phyloP scores from a whole-genome alignment of 108 stramenopile genomes.

The Skeletonema potamos region DNA sequence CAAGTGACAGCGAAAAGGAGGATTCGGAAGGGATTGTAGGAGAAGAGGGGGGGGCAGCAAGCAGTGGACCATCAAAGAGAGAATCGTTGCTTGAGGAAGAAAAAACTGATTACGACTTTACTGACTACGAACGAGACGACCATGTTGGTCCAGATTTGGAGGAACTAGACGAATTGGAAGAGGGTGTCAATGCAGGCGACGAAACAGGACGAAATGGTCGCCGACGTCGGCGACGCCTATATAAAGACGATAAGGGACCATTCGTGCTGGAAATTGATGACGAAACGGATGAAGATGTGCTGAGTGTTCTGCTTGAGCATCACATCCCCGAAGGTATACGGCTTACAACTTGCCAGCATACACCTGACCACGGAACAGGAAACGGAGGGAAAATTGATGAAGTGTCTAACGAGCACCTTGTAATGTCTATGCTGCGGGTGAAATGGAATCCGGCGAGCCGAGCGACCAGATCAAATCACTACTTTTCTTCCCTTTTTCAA shows the following conservation, averaged over 20 bases:
- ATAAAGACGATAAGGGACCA: conserved; percentile 82
- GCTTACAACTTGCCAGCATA: conserved; percentile 66
- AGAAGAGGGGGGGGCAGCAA: neutral
- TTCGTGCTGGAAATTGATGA: conserved; percentile 91
- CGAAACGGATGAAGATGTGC: conserved; percentile 89
- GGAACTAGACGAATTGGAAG: conserved; percentile 52
- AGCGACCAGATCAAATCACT: conserved; percentile 78
- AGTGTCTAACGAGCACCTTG: conserved; percentile 71
- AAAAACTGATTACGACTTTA: conserved; percentile 51
- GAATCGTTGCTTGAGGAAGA: conserved; percentile 33
- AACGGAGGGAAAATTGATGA: conserved; percentile 60
- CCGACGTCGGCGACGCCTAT: conserved; percentile 67
- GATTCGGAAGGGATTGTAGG: conserved; percentile 15
- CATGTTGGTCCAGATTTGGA: conserved; percentile 68
- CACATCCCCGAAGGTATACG: conserved; percentile 70
- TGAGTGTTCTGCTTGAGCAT: conserved; percentile 78
- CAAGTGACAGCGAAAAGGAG: conserved; percentile 68
- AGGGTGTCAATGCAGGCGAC: conserved; percentile 39
- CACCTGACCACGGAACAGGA: conserved; percentile 82
- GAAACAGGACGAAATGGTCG: conserved; percentile 47
- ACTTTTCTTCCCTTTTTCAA: conserved; percentile 83
- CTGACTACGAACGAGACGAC: conserved; percentile 56
- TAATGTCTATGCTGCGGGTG: conserved; percentile 86
- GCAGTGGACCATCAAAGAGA: neutral
- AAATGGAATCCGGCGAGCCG: conserved; percentile 81